Evolutionary conservation across 129 eudicot species (phyloP).

Genomic region (Tanacetum coccineum): DNA sequence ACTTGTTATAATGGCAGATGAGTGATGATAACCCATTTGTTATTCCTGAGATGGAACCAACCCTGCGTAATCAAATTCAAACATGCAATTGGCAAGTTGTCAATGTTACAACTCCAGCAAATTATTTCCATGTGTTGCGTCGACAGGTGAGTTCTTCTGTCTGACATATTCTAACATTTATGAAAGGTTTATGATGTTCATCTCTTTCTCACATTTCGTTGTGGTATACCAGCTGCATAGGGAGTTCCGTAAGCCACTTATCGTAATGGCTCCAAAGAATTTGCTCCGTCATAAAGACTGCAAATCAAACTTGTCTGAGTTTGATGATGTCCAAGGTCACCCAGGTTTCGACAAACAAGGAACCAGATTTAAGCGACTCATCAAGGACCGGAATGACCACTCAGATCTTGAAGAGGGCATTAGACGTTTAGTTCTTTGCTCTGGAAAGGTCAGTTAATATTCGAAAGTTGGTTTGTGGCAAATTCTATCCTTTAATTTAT

Average conservation of each 20-base stretch:
- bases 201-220: conserved; percentile 17
- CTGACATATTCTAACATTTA: neutral
- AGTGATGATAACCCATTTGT: conserved; percentile 89
- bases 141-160: conserved; percentile 64
- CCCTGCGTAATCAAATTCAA: conserved; percentile 89
- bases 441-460: conserved; percentile 75
- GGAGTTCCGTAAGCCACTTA: conserved; percentile 95
- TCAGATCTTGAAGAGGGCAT: conserved; percentile 92
- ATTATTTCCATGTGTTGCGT: conserved; percentile 93
- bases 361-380: conserved; percentile 94
- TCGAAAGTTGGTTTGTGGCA: no score
- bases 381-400: conserved; percentile 91
- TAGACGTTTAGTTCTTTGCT: conserved; percentile 90
- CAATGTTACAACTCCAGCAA: conserved; percentile 93
- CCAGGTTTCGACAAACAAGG: conserved; percentile 99
- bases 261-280: conserved; percentile 95
- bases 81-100: conserved; percentile 99
- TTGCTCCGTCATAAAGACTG: conserved; percentile 96
- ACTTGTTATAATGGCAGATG: conserved; percentile 48
- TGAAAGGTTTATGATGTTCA: neutral
- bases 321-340: conserved; percentile 97
- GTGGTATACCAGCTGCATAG: conserved; percentile 61
- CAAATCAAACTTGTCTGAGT: conserved; percentile 92
- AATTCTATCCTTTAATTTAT: no score
- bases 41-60: conserved; percentile 94